Percentiles rank a stretch among this genome's conserved stretches.
phyloP scores from a whole-genome alignment of 2,329 filamentous ascomycete genomes.

The Neobulgaria alba region DNA sequence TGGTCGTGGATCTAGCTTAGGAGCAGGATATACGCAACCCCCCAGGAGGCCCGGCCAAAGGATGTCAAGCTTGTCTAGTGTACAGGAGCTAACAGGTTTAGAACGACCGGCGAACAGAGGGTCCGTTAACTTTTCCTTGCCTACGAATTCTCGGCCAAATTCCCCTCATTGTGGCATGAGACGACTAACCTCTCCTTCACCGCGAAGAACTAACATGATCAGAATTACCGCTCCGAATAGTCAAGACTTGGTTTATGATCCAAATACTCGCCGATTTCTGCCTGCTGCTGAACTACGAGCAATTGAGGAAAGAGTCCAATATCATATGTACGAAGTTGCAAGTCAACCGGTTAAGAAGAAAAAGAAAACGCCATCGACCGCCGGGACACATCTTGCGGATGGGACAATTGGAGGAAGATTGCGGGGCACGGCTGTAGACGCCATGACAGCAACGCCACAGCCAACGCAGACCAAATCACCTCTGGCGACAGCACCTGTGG shows the following conservation, averaged over 20 bases:
- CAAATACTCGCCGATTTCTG: slow-evolving; percentile 58
- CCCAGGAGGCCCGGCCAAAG: slow-evolving; percentile 20
- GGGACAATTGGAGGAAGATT: slow-evolving; percentile 46
- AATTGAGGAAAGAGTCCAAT: slow-evolving; percentile 34
- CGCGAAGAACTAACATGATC: slow-evolving; percentile 22
- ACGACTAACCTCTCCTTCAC: slow-evolving; percentile 26
- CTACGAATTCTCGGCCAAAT: slow-evolving; percentile 31
- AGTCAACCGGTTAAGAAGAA: slow-evolving; percentile 34
- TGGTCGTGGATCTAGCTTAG: slow-evolving; percentile 26
- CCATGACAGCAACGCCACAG: slow-evolving; percentile 18
- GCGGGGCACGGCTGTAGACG: slow-evolving; percentile 39
- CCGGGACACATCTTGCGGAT: slow-evolving; percentile 34
- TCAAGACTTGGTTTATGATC: slow-evolving; percentile 51
- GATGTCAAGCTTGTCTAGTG: slow-evolving; percentile 25
- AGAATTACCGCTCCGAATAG: slow-evolving; percentile 24
- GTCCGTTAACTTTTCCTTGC: slow-evolving; percentile 46
- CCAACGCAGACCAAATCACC: slow-evolving; percentile 2
- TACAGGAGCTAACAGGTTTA: slow-evolving; percentile 33
- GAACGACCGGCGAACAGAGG: slow-evolving; percentile 35
- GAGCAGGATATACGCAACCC: slow-evolving; percentile 9
- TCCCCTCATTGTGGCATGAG: slow-evolving; percentile 24
- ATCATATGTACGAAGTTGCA: too few species aligned
- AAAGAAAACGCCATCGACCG: slow-evolving; percentile 28
- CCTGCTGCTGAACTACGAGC: slow-evolving; percentile 37
- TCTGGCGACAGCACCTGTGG: background rate